Conservation (phyloP, 2,329 filamentous ascomycete genomes). For the Verticillium longisporum region DNA sequence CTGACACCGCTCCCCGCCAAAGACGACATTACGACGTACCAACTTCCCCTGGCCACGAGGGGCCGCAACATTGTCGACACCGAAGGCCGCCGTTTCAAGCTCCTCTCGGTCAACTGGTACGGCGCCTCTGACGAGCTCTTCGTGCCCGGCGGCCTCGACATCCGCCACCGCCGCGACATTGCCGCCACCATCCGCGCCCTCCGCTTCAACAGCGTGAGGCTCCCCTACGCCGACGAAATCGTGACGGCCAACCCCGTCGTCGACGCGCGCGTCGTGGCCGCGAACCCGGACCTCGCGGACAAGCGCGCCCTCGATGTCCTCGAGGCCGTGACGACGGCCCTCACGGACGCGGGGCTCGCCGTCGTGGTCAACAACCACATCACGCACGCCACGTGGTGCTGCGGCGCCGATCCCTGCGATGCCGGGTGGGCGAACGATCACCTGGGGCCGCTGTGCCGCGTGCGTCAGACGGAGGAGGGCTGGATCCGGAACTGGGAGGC, state of each 20-base stretch:
- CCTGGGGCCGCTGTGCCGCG: conserved; percentile 50
- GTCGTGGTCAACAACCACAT: conserved; percentile 68
- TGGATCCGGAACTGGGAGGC: conserved; percentile 63
- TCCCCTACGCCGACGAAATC: conserved; percentile 65
- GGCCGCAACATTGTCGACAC: conserved; percentile 57
- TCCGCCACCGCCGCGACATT: conserved; percentile 54
- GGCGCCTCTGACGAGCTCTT: conserved; percentile 62
- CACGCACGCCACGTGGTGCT: conserved; percentile 62
- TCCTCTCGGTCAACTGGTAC: conserved; percentile 65
- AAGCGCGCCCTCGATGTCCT: conserved; percentile 54
- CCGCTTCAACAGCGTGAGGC: conserved; percentile 64
- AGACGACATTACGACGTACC: conserved; percentile 38
- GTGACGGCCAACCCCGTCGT: conserved; percentile 53
- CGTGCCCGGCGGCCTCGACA: conserved; percentile 56
- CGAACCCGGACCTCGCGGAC: conserved; percentile 54
- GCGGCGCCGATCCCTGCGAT: conserved; percentile 61
- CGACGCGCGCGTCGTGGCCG: conserved; percentile 40
- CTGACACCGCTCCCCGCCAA: conserved; percentile 35
- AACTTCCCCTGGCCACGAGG: conserved; percentile 50
- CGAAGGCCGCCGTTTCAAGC: conserved; percentile 49
- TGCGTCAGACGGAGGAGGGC: conserved; percentile 56
- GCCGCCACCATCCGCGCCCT: conserved; percentile 51
- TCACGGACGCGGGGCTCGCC: conserved; percentile 56
- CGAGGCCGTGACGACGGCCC: conserved; percentile 47
- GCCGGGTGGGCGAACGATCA: conserved; percentile 61